Conservation (phyloP, 306 rosid species). For the Mimosa bimucronata region DNA sequence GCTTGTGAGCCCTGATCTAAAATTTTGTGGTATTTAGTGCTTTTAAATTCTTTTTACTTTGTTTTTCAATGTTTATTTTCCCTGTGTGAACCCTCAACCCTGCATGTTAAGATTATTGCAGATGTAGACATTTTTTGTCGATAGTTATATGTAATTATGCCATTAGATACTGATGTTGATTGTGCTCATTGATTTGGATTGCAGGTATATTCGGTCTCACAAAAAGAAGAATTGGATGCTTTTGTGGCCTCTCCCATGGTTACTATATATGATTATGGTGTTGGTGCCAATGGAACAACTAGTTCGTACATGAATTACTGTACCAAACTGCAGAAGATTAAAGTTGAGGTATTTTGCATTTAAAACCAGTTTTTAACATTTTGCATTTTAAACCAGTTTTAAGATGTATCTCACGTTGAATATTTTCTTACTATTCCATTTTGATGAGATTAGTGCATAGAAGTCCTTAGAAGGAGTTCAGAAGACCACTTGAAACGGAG, state of each 20-base stretch:
- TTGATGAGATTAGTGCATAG: constrained; percentile 62
- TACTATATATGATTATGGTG: constrained; percentile 52
- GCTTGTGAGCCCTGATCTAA: background rate
- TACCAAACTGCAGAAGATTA: constrained; percentile 58
- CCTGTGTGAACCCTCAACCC: constrained; percentile 19
- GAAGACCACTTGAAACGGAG: constrained; percentile 58
- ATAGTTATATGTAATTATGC: constrained; percentile 22
- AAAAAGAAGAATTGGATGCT: constrained; percentile 55
- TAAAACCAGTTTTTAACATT: constrained; percentile 41
- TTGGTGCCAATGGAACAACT: constrained; percentile 42
- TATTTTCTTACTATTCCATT: constrained; percentile 35
- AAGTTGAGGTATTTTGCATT: constrained; percentile 67
- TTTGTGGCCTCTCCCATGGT: constrained; percentile 69
- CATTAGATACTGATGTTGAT: constrained; percentile 27
- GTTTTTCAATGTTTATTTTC: constrained; percentile 5
- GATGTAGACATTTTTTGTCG: constrained; percentile 12
- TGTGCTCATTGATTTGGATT: constrained; percentile 29
- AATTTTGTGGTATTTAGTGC: background rate
- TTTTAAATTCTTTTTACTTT: background rate
- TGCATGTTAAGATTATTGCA: constrained; percentile 5
- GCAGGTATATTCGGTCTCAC: constrained; percentile 76
- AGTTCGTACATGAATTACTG: constrained; percentile 38
- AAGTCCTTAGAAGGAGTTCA: constrained; percentile 48
- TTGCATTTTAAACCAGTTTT: constrained; percentile 39
- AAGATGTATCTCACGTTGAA: constrained; percentile 30